Conservation (phyloP, 129 eudicot species). For the Artemisia tridentata region DNA sequence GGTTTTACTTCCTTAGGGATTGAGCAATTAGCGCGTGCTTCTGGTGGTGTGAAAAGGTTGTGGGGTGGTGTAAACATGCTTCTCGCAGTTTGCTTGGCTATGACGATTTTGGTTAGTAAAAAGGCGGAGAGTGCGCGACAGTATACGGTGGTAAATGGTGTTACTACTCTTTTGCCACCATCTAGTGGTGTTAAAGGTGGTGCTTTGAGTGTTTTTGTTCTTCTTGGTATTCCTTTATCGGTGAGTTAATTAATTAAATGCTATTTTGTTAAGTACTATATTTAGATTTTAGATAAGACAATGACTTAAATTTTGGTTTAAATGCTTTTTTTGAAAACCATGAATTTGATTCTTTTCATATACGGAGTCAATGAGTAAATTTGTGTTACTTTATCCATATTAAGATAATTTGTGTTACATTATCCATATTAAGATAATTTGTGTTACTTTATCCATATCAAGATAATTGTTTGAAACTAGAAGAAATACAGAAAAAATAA, state of each 20-base stretch:
- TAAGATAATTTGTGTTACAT: no score
- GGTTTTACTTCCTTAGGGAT: conserved; percentile 60
- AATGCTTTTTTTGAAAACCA: background rate
- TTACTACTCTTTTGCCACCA: conserved; percentile 28
- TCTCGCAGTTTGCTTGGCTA: conserved; percentile 49
- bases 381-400: no score
- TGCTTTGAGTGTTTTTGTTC: conserved; percentile 60
- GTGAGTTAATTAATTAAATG: conserved; percentile 32
- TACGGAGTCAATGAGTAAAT: no score
- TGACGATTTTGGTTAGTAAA: conserved; percentile 71
- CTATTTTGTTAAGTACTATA: background rate
- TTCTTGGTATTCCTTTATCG: conserved; percentile 76
- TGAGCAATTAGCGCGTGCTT: conserved; percentile 32
- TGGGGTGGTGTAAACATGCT: conserved; percentile 79
- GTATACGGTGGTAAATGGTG: conserved; percentile 8
- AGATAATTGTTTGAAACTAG: no score
- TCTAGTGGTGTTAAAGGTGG: conserved; percentile 46
- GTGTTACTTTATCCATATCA: no score
- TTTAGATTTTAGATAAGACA: background rate
- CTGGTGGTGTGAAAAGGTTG: conserved; percentile 62
- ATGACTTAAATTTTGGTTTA: conserved; percentile 9
- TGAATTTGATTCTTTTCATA: background rate
- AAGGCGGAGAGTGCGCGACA: conserved; percentile 40
- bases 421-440: no score
- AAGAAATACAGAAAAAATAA: no score